These are phyloP conservation scores for Cadophora gregata DNA, from an alignment of 2,329 filamentous ascomycete species.

Conservation along the genomic window DNA sequence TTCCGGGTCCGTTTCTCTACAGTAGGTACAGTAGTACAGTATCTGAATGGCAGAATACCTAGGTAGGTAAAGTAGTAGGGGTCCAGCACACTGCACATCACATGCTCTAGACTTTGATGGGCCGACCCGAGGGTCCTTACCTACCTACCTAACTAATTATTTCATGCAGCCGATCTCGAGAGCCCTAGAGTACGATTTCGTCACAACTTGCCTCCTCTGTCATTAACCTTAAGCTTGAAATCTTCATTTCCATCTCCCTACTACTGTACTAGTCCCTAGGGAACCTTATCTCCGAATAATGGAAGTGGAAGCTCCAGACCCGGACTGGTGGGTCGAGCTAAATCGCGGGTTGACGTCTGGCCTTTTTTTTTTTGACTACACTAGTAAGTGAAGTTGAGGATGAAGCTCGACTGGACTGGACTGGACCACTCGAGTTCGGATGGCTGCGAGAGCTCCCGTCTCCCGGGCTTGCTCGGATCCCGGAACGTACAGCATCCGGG, in stretches of 20 bases:
- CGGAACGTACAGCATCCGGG: not conserved
- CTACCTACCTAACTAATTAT: no score
- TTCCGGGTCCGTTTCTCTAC: not conserved
- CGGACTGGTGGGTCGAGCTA: not conserved
- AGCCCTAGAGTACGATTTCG: slow-evolving; percentile 1
- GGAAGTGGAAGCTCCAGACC: slow-evolving; percentile 8
- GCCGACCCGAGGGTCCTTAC: slow-evolving; percentile 3
- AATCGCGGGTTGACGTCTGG: no score
- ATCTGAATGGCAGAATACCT: no score
- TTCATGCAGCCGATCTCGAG: not conserved
- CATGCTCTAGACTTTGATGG: slow-evolving; percentile 8
- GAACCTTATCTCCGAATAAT: no score
- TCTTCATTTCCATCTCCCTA: not conserved
- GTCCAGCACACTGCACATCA: not conserved
- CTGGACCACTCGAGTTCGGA: no score
- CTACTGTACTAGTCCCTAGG: no score
- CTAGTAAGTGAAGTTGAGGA: no score
- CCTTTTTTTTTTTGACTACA: no score
- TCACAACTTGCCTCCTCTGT: slow-evolving; percentile 7
- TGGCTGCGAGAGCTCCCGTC: not conserved
- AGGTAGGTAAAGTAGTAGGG: not conserved
- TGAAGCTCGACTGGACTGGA: no score
- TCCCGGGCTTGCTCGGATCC: not conserved
- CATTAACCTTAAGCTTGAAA: not conserved
- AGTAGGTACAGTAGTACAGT: no score